Evolutionary conservation across 768 basidiomycete species (phyloP).

Genomic region (Lactarius trivialis): DNA sequence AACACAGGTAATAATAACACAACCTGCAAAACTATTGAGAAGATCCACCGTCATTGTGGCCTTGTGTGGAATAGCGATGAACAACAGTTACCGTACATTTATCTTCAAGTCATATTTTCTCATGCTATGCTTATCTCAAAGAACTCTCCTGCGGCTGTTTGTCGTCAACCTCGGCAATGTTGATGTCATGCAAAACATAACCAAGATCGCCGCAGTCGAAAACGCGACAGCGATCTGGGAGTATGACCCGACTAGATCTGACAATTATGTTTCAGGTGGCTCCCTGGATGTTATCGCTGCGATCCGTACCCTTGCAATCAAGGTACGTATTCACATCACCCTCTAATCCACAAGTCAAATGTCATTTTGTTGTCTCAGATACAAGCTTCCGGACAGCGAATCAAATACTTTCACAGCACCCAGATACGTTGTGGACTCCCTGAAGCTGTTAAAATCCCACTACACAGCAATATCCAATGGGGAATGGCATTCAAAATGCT

Average conservation of each 20-base stretch:
- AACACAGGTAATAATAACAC: neutral
- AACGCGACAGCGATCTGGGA: conserved; percentile 6
- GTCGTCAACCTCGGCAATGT: conserved; percentile 1
- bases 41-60: neutral
- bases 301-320: neutral
- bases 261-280: too few relatives aligned
- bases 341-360: too few relatives aligned
- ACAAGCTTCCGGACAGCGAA: too few relatives aligned
- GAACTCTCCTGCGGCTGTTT: neutral
- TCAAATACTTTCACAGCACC: too few relatives aligned
- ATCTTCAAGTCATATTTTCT: neutral
- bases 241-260: neutral
- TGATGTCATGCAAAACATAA: neutral
- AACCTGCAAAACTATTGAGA: neutral
- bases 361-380: too few relatives aligned
- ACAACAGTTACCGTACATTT: neutral
- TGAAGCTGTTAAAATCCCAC: too few relatives aligned
- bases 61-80: too few relatives aligned
- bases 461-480: too few relatives aligned
- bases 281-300: neutral
- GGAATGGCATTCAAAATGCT: too few relatives aligned
- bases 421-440: too few relatives aligned
- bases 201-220: neutral
- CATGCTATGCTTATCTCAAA: neutral
- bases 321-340: too few relatives aligned